Percentiles rank a stretch among this genome's conserved stretches.
Conservation (phyloP, 2,329 filamentous ascomycete species). For the Ophiocordyceps robertsii region DNA sequence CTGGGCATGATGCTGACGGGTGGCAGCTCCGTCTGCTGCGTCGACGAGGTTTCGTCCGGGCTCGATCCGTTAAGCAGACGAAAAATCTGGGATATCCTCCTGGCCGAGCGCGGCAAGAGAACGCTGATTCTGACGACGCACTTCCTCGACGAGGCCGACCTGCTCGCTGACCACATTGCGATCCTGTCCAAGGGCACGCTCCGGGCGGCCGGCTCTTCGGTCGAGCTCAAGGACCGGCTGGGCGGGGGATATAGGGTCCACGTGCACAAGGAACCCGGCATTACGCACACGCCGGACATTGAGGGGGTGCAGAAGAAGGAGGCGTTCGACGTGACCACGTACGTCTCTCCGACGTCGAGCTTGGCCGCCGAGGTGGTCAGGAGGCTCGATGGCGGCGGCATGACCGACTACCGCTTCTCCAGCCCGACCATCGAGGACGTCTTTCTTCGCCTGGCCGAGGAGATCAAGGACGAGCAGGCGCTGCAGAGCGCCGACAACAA, state of each 20-base stretch:
- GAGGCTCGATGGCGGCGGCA: slow-evolving; percentile 49
- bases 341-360: slow-evolving; percentile 54
- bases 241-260: slow-evolving; percentile 79
- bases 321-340: slow-evolving; percentile 59
- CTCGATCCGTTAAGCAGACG: slow-evolving; percentile 74
- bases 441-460: slow-evolving; percentile 74
- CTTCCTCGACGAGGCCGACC: slow-evolving; percentile 85
- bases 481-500: slow-evolving; percentile 11
- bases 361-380: slow-evolving; percentile 60
- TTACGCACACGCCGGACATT: slow-evolving; percentile 35
- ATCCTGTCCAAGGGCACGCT: slow-evolving; percentile 76
- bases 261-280: slow-evolving; percentile 45
- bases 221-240: slow-evolving; percentile 68
- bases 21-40: slow-evolving; percentile 74
- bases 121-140: slow-evolving; percentile 86
- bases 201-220: slow-evolving; percentile 71
- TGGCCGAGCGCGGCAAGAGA: slow-evolving; percentile 67
- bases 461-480: slow-evolving; percentile 45
- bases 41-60: slow-evolving; percentile 84
- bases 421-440: slow-evolving; percentile 90
- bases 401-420: slow-evolving; percentile 71
- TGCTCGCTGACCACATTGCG: slow-evolving; percentile 78
- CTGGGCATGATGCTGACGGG: slow-evolving; percentile 93
- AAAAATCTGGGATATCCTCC: slow-evolving; percentile 88
- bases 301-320: slow-evolving; percentile 42